phyloP scores from a whole-genome alignment of 768 basidiomycete species.

The Naganishia friedmannii region DNA sequence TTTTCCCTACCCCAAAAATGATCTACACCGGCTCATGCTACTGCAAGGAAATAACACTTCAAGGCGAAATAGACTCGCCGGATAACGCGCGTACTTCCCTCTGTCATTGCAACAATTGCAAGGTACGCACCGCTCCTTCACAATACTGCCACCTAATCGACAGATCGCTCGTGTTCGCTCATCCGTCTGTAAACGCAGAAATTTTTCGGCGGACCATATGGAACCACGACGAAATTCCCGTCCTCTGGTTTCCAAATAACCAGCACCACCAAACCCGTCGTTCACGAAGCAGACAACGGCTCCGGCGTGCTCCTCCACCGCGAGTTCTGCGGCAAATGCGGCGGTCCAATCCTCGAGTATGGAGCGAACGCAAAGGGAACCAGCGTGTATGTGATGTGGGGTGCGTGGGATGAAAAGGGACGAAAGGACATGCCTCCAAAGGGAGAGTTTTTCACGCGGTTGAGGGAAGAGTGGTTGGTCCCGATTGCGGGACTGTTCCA shows the following conservation, averaged over 20 bases:
- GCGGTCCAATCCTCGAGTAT: constrained; percentile 14
- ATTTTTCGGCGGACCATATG: constrained; percentile 18
- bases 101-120: constrained; percentile 22
- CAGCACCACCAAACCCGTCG: neutral
- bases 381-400: constrained; percentile 8
- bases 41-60: constrained; percentile 13
- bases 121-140: constrained; percentile 7
- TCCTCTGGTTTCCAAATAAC: constrained; percentile 7
- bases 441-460: constrained; percentile 17
- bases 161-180: too few relatives aligned
- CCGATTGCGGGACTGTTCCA: constrained; percentile 12
- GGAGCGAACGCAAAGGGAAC: neutral
- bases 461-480: constrained; percentile 18
- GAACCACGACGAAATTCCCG: constrained; percentile 11
- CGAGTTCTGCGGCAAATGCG: constrained; percentile 12
- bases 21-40: constrained; percentile 23
- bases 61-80: constrained; percentile 13
- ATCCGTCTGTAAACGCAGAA: neutral
- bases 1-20: neutral
- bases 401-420: constrained; percentile 16
- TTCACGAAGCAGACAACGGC: constrained; percentile 21
- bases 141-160: too few relatives aligned
- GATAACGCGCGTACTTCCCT: constrained; percentile 12
- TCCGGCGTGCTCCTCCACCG: constrained; percentile 17
- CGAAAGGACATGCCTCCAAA: constrained; percentile 4